A percentile compares a stretch with the other conserved stretches of the same genome.
Conservation (phyloP, 306 rosid species). For the Vachellia collinsii region DNA sequence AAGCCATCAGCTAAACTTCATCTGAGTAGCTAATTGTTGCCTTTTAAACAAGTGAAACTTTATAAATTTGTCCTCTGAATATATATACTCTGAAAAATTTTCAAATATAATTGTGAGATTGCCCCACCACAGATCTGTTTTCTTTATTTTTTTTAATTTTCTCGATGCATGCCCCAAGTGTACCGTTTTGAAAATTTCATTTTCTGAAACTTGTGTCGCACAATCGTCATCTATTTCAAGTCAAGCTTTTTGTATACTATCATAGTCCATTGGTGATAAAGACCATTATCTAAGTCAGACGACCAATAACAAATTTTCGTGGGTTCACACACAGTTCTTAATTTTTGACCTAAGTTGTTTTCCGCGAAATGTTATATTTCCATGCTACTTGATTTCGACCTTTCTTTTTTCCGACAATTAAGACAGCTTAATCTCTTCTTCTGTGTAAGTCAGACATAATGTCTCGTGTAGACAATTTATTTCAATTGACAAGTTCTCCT, state of each 20-base stretch:
- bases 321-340: not conserved
- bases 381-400: slow-evolving; percentile 12
- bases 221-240: not conserved
- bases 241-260: not conserved
- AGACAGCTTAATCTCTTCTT: not conserved
- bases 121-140: not conserved
- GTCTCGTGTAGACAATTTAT: not conserved
- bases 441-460: not conserved
- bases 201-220: not conserved
- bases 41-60: not conserved
- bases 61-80: not conserved
- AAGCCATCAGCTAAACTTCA: slow-evolving; percentile 43
- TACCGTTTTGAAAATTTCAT: not conserved
- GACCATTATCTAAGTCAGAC: not conserved
- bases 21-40: slow-evolving; percentile 9
- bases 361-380: not conserved
- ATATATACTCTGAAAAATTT: not conserved
- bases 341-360: not conserved
- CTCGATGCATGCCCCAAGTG: slow-evolving; percentile 6
- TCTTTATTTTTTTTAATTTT: not conserved
- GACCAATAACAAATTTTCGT: not conserved
- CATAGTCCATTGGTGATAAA: not conserved
- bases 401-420: not conserved
- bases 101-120: slow-evolving; percentile 22
- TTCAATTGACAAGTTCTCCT: slow-evolving; percentile 39